Evolutionary conservation across 208 protist genomes (phyloP), one percentile per base, ranked within the genome.

Genomic region (Paratrypanosoma confusum): DNA sequence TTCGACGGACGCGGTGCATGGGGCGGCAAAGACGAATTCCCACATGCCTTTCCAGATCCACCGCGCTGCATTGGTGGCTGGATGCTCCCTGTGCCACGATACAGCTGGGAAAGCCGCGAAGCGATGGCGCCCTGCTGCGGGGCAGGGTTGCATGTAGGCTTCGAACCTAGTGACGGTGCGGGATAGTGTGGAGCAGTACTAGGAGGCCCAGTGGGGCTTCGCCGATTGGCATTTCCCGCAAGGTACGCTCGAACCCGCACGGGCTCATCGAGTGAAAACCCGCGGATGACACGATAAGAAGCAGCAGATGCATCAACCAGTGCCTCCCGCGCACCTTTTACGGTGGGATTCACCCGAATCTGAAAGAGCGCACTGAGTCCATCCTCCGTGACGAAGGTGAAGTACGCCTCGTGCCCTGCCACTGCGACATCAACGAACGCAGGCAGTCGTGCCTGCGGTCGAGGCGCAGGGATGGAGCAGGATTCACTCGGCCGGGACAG

Each of bases 291-390:
- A n/a, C n/a, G n/a, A n/a, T n/a, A n/a, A n/a, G n/a, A n/a, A n/a
- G n/a, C 21, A 23, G 39, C 35, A 38, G 24, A 20, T 39, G 53
- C 14, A 23, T 20, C 14, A n/a, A 20, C 11, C 23, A 46, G 29
- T 27, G 17, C 29, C 28, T 18, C 36, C 39, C 8, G 16, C 13
- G 36, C 16, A 10, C 17, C 13, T 17, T 10, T 40, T 17, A 14
- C 17, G 18, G 5, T 13, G 17, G 17, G 13, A 5, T 38, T 34
- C 8, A 64, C 28, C 0, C 40, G 34, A 42, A 89, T 71, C 26
- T 67, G 57, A 20, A 88, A 56, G n/a, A 85, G 66, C n/a, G 71
- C 57, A 37, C 73, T 78, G 18, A 67, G 57, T 20, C 82, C 82
- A 29, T 87, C 82, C 47, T 91, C 82, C 28, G 63, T 64, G 40